Evolutionary conservation across 805 yeast genomes (phyloP).

Genomic region (Naumovozyma castellii): DNA sequence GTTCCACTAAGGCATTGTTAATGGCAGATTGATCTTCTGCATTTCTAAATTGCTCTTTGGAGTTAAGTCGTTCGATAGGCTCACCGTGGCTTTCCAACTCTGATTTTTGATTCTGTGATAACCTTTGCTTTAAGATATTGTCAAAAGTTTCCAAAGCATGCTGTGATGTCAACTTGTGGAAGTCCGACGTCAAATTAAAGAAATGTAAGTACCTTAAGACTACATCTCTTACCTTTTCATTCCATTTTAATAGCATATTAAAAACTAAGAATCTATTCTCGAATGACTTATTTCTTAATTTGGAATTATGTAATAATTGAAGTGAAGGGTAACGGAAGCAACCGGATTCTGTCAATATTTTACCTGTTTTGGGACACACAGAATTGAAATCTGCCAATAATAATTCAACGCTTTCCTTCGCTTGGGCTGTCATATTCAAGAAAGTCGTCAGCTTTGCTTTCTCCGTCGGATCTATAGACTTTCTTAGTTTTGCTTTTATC

Average conservation of each 20-base stretch:
- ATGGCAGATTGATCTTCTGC: neutral
- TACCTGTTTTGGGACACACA: conserved; percentile 2
- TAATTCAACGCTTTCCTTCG: conserved; percentile 11
- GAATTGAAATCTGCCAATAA: conserved; percentile 17
- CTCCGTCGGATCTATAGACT: conserved; percentile 15
- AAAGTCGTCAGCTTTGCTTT: conserved; percentile 7
- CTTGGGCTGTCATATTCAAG: conserved; percentile 9
- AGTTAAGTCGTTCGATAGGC: neutral
- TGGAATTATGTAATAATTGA: conserved; percentile 16
- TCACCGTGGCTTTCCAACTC: neutral
- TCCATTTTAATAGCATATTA: conserved; percentile 71
- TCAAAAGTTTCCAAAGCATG: conserved; percentile 43
- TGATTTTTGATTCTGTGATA: conserved; percentile 5
- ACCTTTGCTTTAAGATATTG: conserved; percentile 35
- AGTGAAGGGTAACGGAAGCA: neutral
- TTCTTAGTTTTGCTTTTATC: conserved; percentile 32
- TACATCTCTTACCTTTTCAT: conserved; percentile 54
- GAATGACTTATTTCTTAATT: conserved; percentile 4
- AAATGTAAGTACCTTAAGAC: conserved; percentile 50
- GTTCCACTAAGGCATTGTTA: conserved; percentile 8
- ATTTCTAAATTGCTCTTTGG: conserved; percentile 1
- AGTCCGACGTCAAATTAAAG: conserved; percentile 37
- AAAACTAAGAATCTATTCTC: conserved; percentile 64
- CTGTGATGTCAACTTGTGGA: conserved; percentile 36
- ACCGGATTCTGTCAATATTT: neutral